Conservation (phyloP, 1,284 basidiomycete genomes). For the Irpex rosettiformis region DNA sequence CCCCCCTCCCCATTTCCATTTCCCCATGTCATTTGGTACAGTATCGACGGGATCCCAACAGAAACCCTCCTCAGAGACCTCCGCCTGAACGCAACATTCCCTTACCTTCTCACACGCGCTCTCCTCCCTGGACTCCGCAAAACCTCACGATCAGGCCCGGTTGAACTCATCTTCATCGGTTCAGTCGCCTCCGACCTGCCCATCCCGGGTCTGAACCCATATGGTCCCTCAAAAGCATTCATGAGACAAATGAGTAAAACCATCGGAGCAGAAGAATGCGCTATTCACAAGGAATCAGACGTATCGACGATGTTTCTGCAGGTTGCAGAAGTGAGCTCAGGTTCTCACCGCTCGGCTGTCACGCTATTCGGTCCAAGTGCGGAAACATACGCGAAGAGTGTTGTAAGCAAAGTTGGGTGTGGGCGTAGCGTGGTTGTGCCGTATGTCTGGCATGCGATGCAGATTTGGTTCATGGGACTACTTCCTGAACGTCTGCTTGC, state of each 20-base stretch:
- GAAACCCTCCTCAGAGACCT: constrained; percentile 7
- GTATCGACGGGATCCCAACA: constrained; percentile 9
- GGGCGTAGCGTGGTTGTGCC: constrained; percentile 4
- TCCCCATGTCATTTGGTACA: too few species aligned
- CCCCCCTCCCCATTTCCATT: background rate
- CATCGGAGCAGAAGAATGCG: constrained; percentile 6
- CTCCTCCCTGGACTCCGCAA: constrained; percentile 12
- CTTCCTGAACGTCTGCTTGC: constrained; percentile 5
- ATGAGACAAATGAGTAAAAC: constrained; percentile 4
- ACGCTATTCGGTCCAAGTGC: constrained; percentile 9
- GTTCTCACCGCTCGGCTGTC: background rate
- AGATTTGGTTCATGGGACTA: constrained; percentile 4
- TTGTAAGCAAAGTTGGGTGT: constrained; percentile 13
- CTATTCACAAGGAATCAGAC: background rate
- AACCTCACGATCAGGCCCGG: constrained; percentile 6
- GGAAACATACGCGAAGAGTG: constrained; percentile 9
- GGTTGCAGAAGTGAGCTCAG: background rate
- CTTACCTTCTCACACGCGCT: constrained; percentile 5
- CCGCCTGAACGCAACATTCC: constrained; percentile 6
- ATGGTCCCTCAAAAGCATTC: constrained; percentile 11
- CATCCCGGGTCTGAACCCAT: constrained; percentile 3
- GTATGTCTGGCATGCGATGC: constrained; percentile 14
- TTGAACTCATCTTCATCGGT: constrained; percentile 12
- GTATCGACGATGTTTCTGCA: background rate
- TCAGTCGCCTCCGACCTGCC: constrained; percentile 4